These are phyloP conservation scores for Ustilago xerochloae DNA, from an alignment of 1,284 basidiomycete genomes.

Conservation along the genomic window DNA sequence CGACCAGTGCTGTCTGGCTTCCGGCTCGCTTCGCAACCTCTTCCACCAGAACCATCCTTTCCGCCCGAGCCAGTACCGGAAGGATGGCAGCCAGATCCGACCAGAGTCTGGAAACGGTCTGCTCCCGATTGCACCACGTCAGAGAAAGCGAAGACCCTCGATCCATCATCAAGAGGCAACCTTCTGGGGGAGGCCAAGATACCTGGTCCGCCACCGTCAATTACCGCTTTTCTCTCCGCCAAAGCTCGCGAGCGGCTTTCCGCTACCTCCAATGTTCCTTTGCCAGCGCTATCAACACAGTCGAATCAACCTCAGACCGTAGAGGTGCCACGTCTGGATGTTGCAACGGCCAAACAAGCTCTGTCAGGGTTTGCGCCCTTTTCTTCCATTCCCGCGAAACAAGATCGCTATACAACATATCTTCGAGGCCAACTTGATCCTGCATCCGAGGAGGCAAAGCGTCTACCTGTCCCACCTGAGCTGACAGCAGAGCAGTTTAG, in stretches of 20 bases:
- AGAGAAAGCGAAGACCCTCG: constrained; percentile 16
- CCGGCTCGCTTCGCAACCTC: constrained; percentile 76
- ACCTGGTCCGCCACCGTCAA: constrained; percentile 78
- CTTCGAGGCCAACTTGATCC: constrained; percentile 77
- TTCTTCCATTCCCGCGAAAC: constrained; percentile 79
- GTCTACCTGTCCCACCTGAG: constrained; percentile 70
- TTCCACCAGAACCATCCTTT: constrained; percentile 80
- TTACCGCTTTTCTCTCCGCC: constrained; percentile 91
- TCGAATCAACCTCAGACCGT: constrained; percentile 56
- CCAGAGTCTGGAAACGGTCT: constrained; percentile 75
- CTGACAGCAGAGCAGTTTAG: constrained; percentile 76
- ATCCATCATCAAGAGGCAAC: constrained; percentile 76
- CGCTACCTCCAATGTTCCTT: constrained; percentile 71
- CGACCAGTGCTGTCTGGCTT: constrained; percentile 81
- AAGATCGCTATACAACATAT: constrained; percentile 85
- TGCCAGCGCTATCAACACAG: constrained; percentile 37
- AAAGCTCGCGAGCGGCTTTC: constrained; percentile 88
- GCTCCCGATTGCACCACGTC: constrained; percentile 13
- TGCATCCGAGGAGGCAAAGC: constrained; percentile 69
- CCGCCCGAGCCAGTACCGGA: constrained; percentile 78
- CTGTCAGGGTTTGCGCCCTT: constrained; percentile 91
- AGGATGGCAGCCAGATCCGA: constrained; percentile 86
- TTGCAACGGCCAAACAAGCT: constrained; percentile 85
- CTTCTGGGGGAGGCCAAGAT: constrained; percentile 84
- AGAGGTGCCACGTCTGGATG: constrained; percentile 76